Base-by-base conservation (phyloP, 805 yeast species). In the Wickerhamiella australiensis region DNA sequence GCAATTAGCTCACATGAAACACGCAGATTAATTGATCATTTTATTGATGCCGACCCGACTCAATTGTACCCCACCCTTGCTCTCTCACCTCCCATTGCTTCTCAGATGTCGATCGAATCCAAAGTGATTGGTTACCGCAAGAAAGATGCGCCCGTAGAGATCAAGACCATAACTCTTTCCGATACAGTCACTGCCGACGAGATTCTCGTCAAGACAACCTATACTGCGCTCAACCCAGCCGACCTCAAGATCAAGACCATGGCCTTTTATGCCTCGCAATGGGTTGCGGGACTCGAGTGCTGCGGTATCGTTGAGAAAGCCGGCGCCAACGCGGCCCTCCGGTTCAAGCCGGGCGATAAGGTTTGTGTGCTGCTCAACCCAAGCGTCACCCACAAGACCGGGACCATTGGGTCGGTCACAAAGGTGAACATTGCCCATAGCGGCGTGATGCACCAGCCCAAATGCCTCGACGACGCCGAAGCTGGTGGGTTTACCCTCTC, bases 401-500 rank as follows among this genome's bases (percentile, higher is more conserved):
- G 35, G 3, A 23, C 35, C n/a, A 37, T 37, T 12, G 49, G 49
- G 17, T 23, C 36, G 9, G n/a, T 23, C 18, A 37, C 37, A 9
- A 21, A 31, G 3, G 27, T 46, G 13, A 22, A 46, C 20, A 46
- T 37, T 13, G 12, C 20, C 13, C 6, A 27, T 13, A 85, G 80
- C 56, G 64, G 72, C 0, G 59, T 77, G 21, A 58, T 71, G 20
- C 68, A 67, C 44, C 72, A 73, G 46, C 81, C 85, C 2, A 61
- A 62, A 2, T 68, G 66, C 25, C 53, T 82, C 43, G 57, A 74
- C 2, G 61, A 68, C 50, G 74, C 67, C 31, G 74, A 78, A 55
- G 85, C 88, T 43, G 82, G 83, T 2, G 74, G 85, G 1, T 73
- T 75, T 64, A 82, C 85, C 0, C 63, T 80, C 55, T 79, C 77